A percentile compares a stretch with the other conserved stretches of the same genome.
These are phyloP conservation scores for Solanum lignicaule DNA, from an alignment of 257 asterid species.

Conservation along the genomic window DNA sequence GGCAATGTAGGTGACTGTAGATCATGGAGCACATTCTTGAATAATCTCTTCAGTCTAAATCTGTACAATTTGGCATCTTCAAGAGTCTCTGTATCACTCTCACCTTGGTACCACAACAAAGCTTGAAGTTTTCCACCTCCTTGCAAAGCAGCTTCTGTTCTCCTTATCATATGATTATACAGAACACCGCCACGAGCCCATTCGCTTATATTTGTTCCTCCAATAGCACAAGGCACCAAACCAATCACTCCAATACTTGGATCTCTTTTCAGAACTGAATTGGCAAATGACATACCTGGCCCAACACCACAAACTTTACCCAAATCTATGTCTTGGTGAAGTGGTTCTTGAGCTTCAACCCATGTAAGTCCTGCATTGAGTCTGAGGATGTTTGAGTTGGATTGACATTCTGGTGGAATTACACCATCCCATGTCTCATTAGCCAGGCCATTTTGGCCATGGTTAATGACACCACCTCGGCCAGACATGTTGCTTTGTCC, in stretches of 20 bases:
- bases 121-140: slow-evolving; percentile 24
- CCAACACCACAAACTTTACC: slow-evolving; percentile 60
- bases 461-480: slow-evolving; percentile 55
- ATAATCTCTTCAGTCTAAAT: slow-evolving; percentile 16
- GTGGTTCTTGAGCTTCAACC: slow-evolving; percentile 71
- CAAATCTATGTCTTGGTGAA: slow-evolving; percentile 61
- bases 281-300: slow-evolving; percentile 75
- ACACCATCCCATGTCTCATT: slow-evolving; percentile 50
- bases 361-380: slow-evolving; percentile 27
- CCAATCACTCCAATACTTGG: slow-evolving; percentile 46
- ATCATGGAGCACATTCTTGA: slow-evolving; percentile 17
- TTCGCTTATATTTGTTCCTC: slow-evolving; percentile 20
- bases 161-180: slow-evolving; percentile 13
- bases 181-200: slow-evolving; percentile 19
- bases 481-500: slow-evolving; percentile 96
- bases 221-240: slow-evolving; percentile 35
- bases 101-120: slow-evolving; percentile 34
- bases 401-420: slow-evolving; percentile 34
- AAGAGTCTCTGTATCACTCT: slow-evolving; percentile 19
- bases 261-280: slow-evolving; percentile 19
- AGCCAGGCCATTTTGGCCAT: background rate
- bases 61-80: slow-evolving; percentile 20
- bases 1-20: slow-evolving; percentile 18
- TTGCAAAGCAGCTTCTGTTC: slow-evolving; percentile 20
- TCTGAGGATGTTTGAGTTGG: slow-evolving; percentile 33